phyloP scores from a whole-genome alignment of 202 grass and related monocot species.

The Zizania palustris region DNA sequence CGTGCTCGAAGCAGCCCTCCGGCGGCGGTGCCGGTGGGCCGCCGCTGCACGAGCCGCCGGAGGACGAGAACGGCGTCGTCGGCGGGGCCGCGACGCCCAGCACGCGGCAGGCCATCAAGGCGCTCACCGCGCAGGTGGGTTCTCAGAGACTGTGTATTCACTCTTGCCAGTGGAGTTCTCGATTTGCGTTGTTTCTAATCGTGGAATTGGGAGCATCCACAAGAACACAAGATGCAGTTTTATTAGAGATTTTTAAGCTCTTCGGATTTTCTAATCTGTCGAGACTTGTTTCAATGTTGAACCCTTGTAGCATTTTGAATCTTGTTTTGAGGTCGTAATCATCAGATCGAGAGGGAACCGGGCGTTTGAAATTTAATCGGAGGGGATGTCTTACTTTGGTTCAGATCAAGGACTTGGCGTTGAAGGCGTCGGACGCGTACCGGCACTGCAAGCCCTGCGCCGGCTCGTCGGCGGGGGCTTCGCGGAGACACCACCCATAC shows the following conservation, averaged over 20 bases:
- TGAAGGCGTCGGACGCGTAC: constrained; percentile 79
- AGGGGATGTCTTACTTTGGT: constrained; percentile 19
- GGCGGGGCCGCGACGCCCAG: constrained; percentile 47
- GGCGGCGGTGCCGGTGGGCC: constrained; percentile 27
- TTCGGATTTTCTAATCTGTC: background rate
- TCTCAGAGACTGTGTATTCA: background rate
- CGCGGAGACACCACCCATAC: constrained; percentile 53
- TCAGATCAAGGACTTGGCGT: constrained; percentile 81
- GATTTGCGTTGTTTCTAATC: background rate
- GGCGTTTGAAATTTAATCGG: background rate
- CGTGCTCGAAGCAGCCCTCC: constrained; percentile 60
- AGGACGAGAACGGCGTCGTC: constrained; percentile 42
- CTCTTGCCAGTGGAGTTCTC: background rate
- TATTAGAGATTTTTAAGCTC: too few relatives aligned
- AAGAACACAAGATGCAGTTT: too few relatives aligned
- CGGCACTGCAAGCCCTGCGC: constrained; percentile 77
- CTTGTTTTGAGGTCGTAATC: constrained; percentile 29
- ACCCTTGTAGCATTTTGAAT: constrained; percentile 17
- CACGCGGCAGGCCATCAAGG: constrained; percentile 67
- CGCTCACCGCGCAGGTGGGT: constrained; percentile 68
- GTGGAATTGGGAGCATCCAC: background rate
- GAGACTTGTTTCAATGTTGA: background rate
- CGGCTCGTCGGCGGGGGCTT: constrained; percentile 43
- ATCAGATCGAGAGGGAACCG: constrained; percentile 32
- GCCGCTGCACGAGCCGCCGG: constrained; percentile 52